Evolutionary conservation across 768 basidiomycete genomes (phyloP).

Genomic region (Russula brevipes): DNA sequence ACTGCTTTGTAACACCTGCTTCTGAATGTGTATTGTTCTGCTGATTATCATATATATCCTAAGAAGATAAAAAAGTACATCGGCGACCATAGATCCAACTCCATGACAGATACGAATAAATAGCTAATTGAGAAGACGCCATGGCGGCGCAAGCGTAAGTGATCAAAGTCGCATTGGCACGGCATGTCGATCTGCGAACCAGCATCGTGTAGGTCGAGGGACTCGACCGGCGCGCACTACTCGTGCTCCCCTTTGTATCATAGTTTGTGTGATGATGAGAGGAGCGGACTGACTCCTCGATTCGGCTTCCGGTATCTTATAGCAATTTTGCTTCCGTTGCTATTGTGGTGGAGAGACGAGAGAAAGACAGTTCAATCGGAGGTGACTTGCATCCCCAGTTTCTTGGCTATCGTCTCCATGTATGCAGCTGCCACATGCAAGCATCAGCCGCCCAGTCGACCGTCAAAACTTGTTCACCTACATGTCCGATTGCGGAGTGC

Average conservation of each 20-base stretch:
- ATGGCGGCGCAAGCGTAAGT: neutral
- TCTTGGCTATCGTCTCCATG: conserved; percentile 82
- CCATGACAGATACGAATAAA: neutral
- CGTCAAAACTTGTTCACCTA: conserved; percentile 30
- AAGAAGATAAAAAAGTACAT: neutral
- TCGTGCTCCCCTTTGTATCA: no score
- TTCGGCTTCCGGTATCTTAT: no score
- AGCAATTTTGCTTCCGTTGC: no score
- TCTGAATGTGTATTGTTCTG: neutral
- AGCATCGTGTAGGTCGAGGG: neutral
- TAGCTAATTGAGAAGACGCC: neutral
- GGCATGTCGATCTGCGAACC: neutral
- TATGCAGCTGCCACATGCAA: conserved; percentile 54
- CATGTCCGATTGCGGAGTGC: conserved; percentile 72
- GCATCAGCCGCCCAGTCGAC: neutral
- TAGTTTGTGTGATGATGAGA: no score
- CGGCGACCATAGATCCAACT: neutral
- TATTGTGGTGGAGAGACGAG: neutral
- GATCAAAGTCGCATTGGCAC: neutral
- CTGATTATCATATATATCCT: neutral
- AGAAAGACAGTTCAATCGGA: conserved; percentile 15
- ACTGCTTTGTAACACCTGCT: conserved; percentile 4
- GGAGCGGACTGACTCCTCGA: no score
- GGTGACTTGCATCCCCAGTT: conserved; percentile 53
- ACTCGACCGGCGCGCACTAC: neutral